Conservation (phyloP, 805 yeast species). For the Candida peoriensis region DNA sequence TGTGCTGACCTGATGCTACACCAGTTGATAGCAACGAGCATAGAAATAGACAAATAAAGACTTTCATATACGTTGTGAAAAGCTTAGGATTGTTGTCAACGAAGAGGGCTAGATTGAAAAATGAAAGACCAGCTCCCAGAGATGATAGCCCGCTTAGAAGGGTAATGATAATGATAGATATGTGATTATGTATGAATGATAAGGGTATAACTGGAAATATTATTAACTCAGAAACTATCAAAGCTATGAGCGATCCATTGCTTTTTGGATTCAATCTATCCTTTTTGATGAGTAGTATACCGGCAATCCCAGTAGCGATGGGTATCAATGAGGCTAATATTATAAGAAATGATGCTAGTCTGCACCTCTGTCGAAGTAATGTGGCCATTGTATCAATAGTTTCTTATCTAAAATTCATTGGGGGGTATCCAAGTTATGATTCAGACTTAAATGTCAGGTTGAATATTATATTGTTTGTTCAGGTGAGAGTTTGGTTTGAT, state of each 20-base stretch:
- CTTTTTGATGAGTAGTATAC: conserved; percentile 6
- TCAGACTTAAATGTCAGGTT: too few species aligned
- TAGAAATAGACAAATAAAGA: conserved; percentile 8
- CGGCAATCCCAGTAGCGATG: conserved; percentile 14
- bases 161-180: conserved; percentile 1
- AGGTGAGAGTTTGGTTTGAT: too few species aligned
- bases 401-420: too few species aligned
- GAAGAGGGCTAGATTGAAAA: conserved; percentile 5
- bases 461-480: too few species aligned
- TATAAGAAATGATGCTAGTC: too few species aligned
- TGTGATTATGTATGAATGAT: neutral
- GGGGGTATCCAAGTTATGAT: too few species aligned
- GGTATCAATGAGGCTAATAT: too few species aligned
- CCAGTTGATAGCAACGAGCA: conserved; percentile 9
- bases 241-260: conserved; percentile 3
- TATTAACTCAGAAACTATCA: conserved; percentile 4
- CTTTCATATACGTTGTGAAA: conserved; percentile 1
- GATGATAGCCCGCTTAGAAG: conserved; percentile 3
- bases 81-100: neutral
- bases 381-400: too few species aligned
- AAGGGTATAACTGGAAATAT: conserved; percentile 8
- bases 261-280: neutral
- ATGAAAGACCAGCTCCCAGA: conserved; percentile 23
- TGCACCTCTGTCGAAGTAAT: too few species aligned
- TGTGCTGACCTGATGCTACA: conserved; percentile 3